Base-by-base conservation (phyloP, 2,329 filamentous ascomycete genomes). In the Microascus cirrosus region DNA sequence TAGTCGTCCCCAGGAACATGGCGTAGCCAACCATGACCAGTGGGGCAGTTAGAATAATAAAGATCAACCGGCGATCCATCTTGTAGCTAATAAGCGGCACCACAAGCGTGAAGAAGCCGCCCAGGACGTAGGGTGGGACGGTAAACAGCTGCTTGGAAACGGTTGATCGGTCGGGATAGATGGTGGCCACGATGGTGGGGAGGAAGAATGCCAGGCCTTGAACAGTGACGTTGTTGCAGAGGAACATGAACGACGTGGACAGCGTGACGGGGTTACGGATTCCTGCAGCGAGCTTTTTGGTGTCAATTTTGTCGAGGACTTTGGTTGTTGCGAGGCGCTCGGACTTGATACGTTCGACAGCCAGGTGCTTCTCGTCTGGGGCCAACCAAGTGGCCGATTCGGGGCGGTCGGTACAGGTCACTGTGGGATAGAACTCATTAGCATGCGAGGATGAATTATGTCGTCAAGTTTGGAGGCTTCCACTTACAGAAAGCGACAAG, bases 361-460 rank as follows among this genome's bases (percentile, higher is more conserved):
- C 76, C 13, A 90, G 74, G 5, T 77, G 75, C 60, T 80, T 81
- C 64, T 91, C 85, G 34, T 79, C 70, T 2, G 75, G 71, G 18
- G 24, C 71, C 12, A 82, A 73, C 63, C 82, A 83, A 60, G 69
- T 74, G 55, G 77, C 77, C 15, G 68, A 73, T 13, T 68, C 71
- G 4, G 84, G 83, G 64, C 82, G 86, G 66, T 87, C 83, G 60
- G 80, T 71, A 0, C 83, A 84, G 12, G 36, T 39, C 8, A 32
- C 28, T 32, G 28, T 8, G 28, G 28, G 28, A n/a, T 32, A 8
- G 28, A 32, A 8, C 4, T 32, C 4, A 8, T 32, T 32, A 32
- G 28, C 28, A 32, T 8, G 8, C 28, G 28, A 32, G 8, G 28
- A 8, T 8, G 28, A 32, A 4, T 32, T n/a, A n/a, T n/a, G n/a